Conservation (phyloP, 2,329 filamentous ascomycete species). For the Colletotrichum sidae region DNA sequence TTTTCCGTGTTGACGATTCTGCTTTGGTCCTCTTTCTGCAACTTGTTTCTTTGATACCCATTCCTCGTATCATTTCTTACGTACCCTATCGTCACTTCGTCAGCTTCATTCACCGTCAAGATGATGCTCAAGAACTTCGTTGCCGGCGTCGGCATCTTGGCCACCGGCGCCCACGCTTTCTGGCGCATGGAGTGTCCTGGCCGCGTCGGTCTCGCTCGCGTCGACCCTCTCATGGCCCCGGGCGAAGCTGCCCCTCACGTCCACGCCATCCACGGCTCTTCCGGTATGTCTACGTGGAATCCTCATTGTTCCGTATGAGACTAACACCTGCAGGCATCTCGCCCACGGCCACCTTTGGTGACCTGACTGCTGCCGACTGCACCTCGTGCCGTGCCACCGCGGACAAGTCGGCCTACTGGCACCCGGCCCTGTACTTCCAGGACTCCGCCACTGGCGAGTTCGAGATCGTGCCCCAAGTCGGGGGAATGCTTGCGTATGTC, state of each 20-base stretch:
- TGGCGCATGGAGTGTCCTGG: conserved; percentile 91
- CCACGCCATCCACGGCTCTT: conserved; percentile 81
- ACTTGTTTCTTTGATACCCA: conserved; percentile 28
- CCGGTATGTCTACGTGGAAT: conserved; percentile 66
- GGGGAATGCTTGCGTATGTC: conserved; percentile 87
- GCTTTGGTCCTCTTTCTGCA: conserved; percentile 33
- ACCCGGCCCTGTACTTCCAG: conserved; percentile 82
- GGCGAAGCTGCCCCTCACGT: conserved; percentile 72
- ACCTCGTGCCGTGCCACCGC: conserved; percentile 84
- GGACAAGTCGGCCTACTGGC: conserved; percentile 92
- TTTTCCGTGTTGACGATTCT: neutral
- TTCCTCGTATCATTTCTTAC: conserved; percentile 25
- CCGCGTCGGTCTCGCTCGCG: conserved; percentile 74
- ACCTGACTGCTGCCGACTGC: conserved; percentile 73
- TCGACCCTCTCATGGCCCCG: conserved; percentile 81
- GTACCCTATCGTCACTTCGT: neutral
- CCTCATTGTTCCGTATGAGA: neutral
- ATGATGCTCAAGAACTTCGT: conserved; percentile 24
- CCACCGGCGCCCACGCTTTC: conserved; percentile 71
- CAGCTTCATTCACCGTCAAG: conserved; percentile 39
- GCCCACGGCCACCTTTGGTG: conserved; percentile 64
- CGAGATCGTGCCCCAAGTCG: conserved; percentile 78
- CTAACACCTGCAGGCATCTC: conserved; percentile 69
- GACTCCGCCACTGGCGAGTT: conserved; percentile 72
- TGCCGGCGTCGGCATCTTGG: conserved; percentile 1